Percentiles rank a stretch among this genome's conserved stretches.
phyloP scores from a whole-genome alignment of 345 rosid species.

The Toxicodendron radicans region DNA sequence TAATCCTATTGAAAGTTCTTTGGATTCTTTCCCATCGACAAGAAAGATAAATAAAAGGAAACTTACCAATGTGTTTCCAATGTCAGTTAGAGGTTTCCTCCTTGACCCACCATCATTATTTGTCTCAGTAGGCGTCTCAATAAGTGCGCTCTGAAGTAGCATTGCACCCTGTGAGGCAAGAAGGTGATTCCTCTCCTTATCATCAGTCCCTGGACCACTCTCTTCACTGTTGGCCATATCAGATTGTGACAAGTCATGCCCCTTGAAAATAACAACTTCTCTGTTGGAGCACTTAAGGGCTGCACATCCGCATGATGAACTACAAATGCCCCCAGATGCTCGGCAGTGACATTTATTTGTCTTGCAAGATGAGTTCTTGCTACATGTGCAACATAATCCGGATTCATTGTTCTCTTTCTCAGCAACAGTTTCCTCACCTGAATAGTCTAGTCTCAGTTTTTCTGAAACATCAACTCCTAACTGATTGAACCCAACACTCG shows the following conservation, averaged over 20 bases:
- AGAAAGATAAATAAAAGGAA: not conserved
- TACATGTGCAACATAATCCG: constrained; percentile 65
- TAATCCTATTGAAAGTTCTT: not conserved
- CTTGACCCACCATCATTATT: constrained; percentile 41
- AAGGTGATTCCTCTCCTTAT: constrained; percentile 28
- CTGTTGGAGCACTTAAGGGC: constrained; percentile 66
- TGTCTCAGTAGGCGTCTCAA: constrained; percentile 40
- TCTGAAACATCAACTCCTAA: constrained; percentile 26
- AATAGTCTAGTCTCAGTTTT: constrained; percentile 20
- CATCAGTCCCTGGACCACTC: constrained; percentile 39
- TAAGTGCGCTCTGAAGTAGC: constrained; percentile 75
- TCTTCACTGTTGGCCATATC: constrained; percentile 18
- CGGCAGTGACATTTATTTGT: constrained; percentile 81
- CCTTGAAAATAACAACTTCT: constrained; percentile 18
- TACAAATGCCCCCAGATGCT: constrained; percentile 59
- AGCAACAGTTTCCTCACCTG: constrained; percentile 27
- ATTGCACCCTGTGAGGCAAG: constrained; percentile 82
- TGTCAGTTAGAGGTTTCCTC: constrained; percentile 82
- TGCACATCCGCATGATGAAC: constrained; percentile 67
- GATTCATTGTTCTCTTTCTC: constrained; percentile 24
- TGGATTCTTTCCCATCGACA: not conserved
- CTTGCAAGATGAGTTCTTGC: constrained; percentile 65
- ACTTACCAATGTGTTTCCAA: constrained; percentile 73
- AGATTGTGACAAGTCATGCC: constrained; percentile 26
- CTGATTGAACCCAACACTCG: constrained; percentile 31